Conservation (phyloP, 2,329 filamentous ascomycete genomes). For the Dryadomyces quercivorus region DNA sequence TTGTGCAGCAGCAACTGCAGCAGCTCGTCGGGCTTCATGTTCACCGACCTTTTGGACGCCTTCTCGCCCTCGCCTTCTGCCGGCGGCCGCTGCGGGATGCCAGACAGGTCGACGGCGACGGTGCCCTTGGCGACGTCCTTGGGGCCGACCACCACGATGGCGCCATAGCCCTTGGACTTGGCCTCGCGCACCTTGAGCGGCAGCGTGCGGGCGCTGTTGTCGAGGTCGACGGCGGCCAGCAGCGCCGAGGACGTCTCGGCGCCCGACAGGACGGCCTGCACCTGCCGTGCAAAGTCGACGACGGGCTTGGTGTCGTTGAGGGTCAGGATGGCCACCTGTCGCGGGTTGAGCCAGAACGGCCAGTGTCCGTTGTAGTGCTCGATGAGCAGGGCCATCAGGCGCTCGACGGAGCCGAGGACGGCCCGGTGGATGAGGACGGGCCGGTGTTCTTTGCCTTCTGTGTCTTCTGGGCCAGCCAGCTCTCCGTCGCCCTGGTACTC, state of each 20-base stretch:
- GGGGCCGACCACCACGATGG: conserved; percentile 61
- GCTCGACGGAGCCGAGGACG: conserved; percentile 72
- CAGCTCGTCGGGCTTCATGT: conserved; percentile 31
- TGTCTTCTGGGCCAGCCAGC: no score
- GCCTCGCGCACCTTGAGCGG: conserved; percentile 62
- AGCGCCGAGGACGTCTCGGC: conserved; percentile 16
- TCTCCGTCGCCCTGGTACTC: conserved; percentile 65
- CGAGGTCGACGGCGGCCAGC: conserved; percentile 54
- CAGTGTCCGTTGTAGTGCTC: conserved; percentile 71
- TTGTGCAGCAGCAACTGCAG: conserved; percentile 31
- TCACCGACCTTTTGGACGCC: not conserved
- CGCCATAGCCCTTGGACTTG: conserved; percentile 57
- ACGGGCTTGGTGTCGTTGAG: conserved; percentile 50
- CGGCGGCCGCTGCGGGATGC: conserved; percentile 5
- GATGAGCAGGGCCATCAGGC: conserved; percentile 73
- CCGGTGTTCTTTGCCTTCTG: conserved; percentile 35
- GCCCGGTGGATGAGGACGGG: conserved; percentile 80
- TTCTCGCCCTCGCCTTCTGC: not conserved
- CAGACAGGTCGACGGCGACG: conserved; percentile 35
- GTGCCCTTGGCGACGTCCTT: conserved; percentile 46
- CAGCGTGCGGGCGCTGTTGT: conserved; percentile 49
- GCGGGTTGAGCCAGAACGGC: conserved; percentile 82
- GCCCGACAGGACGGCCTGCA: conserved; percentile 39
- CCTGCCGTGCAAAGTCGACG: conserved; percentile 33
- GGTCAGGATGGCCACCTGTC: conserved; percentile 62